Evolutionary conservation across 2,329 filamentous ascomycete genomes (phyloP).

Genomic region (Sarocladiaceae sp.): DNA sequence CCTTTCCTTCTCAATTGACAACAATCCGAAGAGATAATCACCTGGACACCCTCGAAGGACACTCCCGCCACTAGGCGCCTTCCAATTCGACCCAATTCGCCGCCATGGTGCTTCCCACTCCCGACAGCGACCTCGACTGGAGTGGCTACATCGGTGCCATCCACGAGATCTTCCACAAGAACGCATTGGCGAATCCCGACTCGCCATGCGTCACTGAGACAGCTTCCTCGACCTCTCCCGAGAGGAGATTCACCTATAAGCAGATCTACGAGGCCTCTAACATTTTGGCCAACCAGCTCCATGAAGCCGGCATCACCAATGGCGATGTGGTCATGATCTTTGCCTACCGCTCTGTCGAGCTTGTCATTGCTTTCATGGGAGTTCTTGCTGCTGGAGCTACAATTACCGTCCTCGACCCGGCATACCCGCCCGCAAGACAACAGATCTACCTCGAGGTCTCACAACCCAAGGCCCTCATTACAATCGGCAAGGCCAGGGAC

Average conservation of each 20-base stretch:
- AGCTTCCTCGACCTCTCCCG: slow-evolving; percentile 39
- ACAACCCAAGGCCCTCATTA: slow-evolving; percentile 61
- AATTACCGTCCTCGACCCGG: slow-evolving; percentile 68
- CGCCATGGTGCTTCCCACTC: slow-evolving; percentile 48
- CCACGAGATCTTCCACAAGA: slow-evolving; percentile 63
- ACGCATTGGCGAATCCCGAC: slow-evolving; percentile 66
- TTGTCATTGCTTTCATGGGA: slow-evolving; percentile 73
- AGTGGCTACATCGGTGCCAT: slow-evolving; percentile 61
- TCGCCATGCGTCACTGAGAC: slow-evolving; percentile 47
- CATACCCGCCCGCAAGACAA: slow-evolving; percentile 25
- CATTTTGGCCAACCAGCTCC: slow-evolving; percentile 72
- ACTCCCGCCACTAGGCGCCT: too few relatives aligned
- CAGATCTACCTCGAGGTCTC: slow-evolving; percentile 73
- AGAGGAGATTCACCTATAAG: slow-evolving; percentile 72
- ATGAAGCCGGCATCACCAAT: slow-evolving; percentile 64
- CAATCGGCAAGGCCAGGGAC: slow-evolving; percentile 65
- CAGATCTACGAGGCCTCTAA: slow-evolving; percentile 87
- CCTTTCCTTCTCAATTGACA: too few relatives aligned
- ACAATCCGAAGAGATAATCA: too few relatives aligned
- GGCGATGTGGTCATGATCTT: slow-evolving; percentile 95
- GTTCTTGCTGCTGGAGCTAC: slow-evolving; percentile 57
- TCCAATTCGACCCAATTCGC: too few relatives aligned
- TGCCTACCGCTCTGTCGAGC: slow-evolving; percentile 71
- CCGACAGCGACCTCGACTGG: slow-evolving; percentile 65
- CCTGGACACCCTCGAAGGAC: too few relatives aligned